Base-by-base conservation (phyloP, 2,329 filamentous ascomycete species). In the Dothistroma pini region DNA sequence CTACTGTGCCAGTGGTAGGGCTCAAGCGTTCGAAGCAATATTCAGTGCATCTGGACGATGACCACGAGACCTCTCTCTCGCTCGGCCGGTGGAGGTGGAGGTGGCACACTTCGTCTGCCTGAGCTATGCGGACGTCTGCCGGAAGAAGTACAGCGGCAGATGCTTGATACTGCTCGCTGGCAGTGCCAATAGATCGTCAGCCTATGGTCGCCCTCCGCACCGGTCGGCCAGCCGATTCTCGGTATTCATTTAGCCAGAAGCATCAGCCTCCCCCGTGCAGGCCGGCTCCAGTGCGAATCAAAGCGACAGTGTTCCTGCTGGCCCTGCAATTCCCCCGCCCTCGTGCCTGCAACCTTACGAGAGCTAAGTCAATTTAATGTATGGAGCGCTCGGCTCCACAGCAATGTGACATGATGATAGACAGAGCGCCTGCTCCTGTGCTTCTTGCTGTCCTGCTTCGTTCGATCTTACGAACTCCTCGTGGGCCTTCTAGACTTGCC, bases 301-400 rank as follows among this genome's bases (percentile, higher is more conserved):
- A 11, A 31, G 49, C 22, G 48, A 51, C 25, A 22, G 48, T 34
- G 29, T 53, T 31, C 31, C n/a, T 53, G 31, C 51, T 53, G 51
- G 58, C 56, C 59, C 59, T 61, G 58, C 53, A 62, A 50, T 29
- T 54, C 48, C 53, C 60, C 49, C 56, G 44, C 54, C 56, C 49
- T 61, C 61, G 63, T 58, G 63, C 60, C 58, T 59, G 56, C 59
- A 60, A 65, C 58, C 38, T 62, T 57, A 57, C 47, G 35, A 50
- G 54, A 57, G 50, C 38, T 44, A 57, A 56, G 54, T 59, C 57
- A 57, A 57, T 53, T 6, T 54, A 57, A 58, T 50, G 60, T 60
- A 62, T 63, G 57, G 63, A 59, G 59, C 55, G 56, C 59, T 29
- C 64, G 64, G 64, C 64, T 66, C 64, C 64, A 66, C 64, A 57